Evolutionary conservation across 805 yeast species (phyloP), one percentile per base, ranked within the genome.

Genomic region (Candida ortonii): DNA sequence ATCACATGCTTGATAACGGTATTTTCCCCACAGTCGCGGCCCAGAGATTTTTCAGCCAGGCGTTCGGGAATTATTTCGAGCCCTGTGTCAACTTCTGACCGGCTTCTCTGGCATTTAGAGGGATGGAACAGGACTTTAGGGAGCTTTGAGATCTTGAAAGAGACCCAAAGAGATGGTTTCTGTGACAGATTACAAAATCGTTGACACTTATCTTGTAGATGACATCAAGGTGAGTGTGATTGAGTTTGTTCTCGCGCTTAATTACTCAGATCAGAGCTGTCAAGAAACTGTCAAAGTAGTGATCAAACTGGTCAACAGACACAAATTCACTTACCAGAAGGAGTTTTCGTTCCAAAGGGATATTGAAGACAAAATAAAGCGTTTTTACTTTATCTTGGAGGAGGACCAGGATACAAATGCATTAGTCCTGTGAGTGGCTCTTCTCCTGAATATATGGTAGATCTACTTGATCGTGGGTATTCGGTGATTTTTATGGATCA

Each of bases 361-460:
- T 11, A 52, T 64, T 1, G 22, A 15, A 4, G 15, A 33, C 0
- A 67, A 69, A 41, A 43, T 27, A 8, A 37, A 26, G 38, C 41
- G 7, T 14, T 68, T 3, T 52, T 70, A 7, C 56, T 66, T 14
- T 73, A 58, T 40, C 46, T 73, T 23, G 77, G 73, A 49, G 79
- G 79, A 7, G 79, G 79, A 0, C 80, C 80, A 0, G 79, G 80
- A 2, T 70, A 66, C 36, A 68, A 70, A 2, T 59, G 73, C 28
- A 40, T 49, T 2, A 38, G 40, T 3, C 53, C 58, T 4, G 37
- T 45, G 1, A 29, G 44, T 10, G 18, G 19, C 2, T 3, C 38
- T 2, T 30, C 33, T 12, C 55, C 57, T 2, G 19, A 35, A 3
- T 54, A 31, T 25, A 26, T 54, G 12, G 31, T 34, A 1, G 42